These are phyloP conservation scores for Syzygium oleosum DNA, from an alignment of 345 rosid species.

Conservation along the genomic window DNA sequence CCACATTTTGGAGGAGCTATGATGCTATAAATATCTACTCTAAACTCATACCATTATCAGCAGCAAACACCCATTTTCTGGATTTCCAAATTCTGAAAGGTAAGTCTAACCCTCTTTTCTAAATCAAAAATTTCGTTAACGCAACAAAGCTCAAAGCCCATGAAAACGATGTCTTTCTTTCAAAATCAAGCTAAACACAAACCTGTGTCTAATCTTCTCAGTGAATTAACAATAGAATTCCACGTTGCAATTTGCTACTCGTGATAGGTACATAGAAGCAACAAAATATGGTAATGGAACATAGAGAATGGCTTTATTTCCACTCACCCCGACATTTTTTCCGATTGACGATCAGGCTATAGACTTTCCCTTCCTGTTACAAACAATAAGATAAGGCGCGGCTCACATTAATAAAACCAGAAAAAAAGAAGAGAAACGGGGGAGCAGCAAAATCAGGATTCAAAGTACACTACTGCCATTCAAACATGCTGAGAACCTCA, in stretches of 20 bases:
- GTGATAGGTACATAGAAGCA: background rate
- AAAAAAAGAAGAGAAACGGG: background rate
- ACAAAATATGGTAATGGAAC: background rate
- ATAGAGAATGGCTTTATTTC: background rate
- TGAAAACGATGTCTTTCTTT: background rate
- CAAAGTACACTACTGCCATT: background rate
- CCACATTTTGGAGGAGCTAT: background rate
- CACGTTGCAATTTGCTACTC: background rate
- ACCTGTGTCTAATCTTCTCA: background rate
- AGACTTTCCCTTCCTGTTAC: background rate
- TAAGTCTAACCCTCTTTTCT: background rate
- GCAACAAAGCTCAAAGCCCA: background rate
- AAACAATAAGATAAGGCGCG: background rate
- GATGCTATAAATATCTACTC: background rate
- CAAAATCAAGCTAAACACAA: background rate
- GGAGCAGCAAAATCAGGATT: background rate
- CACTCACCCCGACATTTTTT: slow-evolving; percentile 1
- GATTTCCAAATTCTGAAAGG: background rate
- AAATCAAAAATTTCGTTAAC: background rate
- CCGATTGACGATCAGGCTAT: background rate
- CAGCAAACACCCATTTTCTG: background rate
- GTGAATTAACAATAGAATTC: background rate
- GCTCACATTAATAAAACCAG: background rate
- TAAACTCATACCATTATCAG: background rate
- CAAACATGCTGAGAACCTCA: background rate